A percentile compares a stretch with the other conserved stretches of the same genome.
Conservation (phyloP, 1,139 yeast species). For the Suhomyces chickasaworum region DNA sequence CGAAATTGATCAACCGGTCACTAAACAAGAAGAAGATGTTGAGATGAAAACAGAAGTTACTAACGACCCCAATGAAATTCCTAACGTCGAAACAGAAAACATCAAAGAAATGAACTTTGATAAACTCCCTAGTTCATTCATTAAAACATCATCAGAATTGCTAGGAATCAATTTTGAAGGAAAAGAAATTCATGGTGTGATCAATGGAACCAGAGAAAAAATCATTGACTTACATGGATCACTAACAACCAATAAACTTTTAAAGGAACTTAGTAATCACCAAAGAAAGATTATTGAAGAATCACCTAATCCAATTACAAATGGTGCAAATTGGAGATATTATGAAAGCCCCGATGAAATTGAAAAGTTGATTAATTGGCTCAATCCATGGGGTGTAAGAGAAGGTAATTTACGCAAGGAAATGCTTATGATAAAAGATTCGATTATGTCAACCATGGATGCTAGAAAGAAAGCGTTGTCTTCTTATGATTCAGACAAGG, state of each 20-base stretch:
- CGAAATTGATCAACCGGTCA: not conserved
- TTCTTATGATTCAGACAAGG: constrained; percentile 42
- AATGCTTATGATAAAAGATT: constrained; percentile 53
- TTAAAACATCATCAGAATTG: constrained; percentile 20
- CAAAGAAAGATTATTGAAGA: constrained; percentile 75
- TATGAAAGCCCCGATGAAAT: constrained; percentile 67
- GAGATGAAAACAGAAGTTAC: not conserved
- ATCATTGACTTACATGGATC: constrained; percentile 51
- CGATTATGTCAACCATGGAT: constrained; percentile 56
- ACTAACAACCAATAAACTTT: constrained; percentile 25
- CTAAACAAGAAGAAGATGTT: not conserved
- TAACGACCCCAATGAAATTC: not conserved
- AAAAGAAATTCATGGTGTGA: constrained; percentile 19
- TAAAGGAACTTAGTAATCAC: constrained; percentile 38
- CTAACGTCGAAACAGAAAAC: not conserved
- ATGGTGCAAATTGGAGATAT: constrained; percentile 66
- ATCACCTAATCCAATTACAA: constrained; percentile 53
- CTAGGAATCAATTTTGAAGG: constrained; percentile 23
- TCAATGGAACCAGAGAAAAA: constrained; percentile 12
- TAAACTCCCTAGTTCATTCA: constrained; percentile 21
- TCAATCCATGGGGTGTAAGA: constrained; percentile 75
- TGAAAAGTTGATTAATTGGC: constrained; percentile 60
- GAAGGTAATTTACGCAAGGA: constrained; percentile 73
- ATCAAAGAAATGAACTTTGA: constrained; percentile 18
- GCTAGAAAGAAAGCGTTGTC: constrained; percentile 59